These are phyloP conservation scores for Halenospora varia DNA, from an alignment of 495 filamentous ascomycete genomes.

Conservation along the genomic window DNA sequence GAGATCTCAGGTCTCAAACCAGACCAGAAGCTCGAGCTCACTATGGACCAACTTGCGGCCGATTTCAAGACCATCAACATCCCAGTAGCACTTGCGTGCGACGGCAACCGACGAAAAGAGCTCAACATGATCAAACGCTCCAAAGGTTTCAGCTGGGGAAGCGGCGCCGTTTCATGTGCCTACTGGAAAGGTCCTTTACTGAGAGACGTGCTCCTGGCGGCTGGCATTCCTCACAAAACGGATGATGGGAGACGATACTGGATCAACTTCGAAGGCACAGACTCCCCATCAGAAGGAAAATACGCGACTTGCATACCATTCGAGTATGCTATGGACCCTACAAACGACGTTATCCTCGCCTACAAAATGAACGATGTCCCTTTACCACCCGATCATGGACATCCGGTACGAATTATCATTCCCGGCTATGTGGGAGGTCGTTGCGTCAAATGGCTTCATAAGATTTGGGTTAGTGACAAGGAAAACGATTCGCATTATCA, in stretches of 20 bases:
- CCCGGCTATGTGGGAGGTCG: conserved; percentile 59
- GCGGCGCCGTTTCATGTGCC: conserved; percentile 55
- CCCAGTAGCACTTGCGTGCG: conserved; percentile 55
- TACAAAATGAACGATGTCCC: conserved; percentile 57
- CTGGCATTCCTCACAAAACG: conserved; percentile 34
- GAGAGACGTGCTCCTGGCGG: conserved; percentile 54
- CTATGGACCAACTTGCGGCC: neutral
- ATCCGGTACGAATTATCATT: conserved; percentile 54
- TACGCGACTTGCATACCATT: conserved; percentile 60
- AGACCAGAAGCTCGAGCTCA: neutral
- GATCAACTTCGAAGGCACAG: conserved; percentile 53
- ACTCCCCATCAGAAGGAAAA: conserved; percentile 29
- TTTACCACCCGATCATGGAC: conserved; percentile 55
- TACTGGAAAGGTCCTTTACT: conserved; percentile 58
- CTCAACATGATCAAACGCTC: conserved; percentile 50
- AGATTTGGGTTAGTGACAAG: conserved; percentile 52
- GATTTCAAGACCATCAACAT: conserved; percentile 25
- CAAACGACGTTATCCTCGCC: conserved; percentile 57
- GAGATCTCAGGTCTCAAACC: neutral
- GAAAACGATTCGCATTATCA: conserved; percentile 45
- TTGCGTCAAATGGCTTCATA: conserved; percentile 63
- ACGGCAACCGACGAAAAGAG: conserved; percentile 57
- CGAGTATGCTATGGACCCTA: conserved; percentile 45
- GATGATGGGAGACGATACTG: conserved; percentile 34
- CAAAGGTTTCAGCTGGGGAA: conserved; percentile 56